Evolutionary conservation across 345 rosid genomes (phyloP), one percentile per base, ranked within the genome.

Genomic region (Sapria himalayana): DNA sequence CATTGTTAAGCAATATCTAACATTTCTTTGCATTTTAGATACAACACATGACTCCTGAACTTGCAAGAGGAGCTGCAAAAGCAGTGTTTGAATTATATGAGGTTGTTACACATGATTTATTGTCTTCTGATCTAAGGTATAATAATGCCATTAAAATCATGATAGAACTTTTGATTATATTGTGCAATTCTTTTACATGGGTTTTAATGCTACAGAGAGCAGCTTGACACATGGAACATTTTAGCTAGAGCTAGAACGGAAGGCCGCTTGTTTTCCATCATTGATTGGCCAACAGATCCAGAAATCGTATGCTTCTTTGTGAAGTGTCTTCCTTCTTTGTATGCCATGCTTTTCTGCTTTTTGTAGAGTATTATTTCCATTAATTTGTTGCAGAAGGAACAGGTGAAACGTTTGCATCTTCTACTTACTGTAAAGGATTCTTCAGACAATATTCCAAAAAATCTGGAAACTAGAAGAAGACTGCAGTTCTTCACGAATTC

Each of bases 381-480:
- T 65, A 44, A 59, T 40, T 58, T 34, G 39, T 34, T 51, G 29
- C 81, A 89, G 98, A 67, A 64, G 55, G 95, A 89, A 58, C 98
- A 72, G 67, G 91, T 77, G 59, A 89, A 89, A 65, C 68, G 95
- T 44, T 59, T 89, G 55, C 85, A 79, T 48, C 95, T 89, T 58
- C 98, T 89, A 62, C 85, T 89, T 36, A 78, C 91, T 22, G 98
- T 89, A 43, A 89, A 82, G 65, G 98, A 89, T 55, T 60, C 91
- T 25, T 80, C 98, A 15, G 74, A 85, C 39, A 89, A 89, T 36
- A 71, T 89, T 57, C 98, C 98, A 5, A 89, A 89, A 58, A 89
- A 89, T 71, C 81, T 89, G 32, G 98, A 89, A 66, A 94, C 98
- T 19, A 70, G 95, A 67, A 76, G 98, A 74, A 76, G 98, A 71